Conservation (phyloP, 2,329 filamentous ascomycete species). For the Westerdykella sp. region DNA sequence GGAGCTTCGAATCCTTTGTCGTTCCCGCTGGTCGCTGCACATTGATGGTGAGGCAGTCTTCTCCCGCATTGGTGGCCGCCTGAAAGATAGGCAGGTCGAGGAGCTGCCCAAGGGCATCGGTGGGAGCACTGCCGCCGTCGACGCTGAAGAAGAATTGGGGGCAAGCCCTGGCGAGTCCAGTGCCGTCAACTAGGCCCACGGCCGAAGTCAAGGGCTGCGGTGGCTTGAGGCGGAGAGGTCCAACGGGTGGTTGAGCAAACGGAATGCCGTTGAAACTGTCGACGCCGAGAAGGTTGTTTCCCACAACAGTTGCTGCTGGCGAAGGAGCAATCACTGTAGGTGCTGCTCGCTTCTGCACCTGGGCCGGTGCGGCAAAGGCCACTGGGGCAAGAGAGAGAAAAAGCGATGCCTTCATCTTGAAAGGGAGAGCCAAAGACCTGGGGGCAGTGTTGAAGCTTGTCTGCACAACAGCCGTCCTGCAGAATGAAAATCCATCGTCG, state of each 20-base stretch:
- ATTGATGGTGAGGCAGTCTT: conserved; percentile 42
- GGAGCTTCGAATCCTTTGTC: conserved; percentile 35
- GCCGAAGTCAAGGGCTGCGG: conserved; percentile 54
- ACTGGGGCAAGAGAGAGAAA: conserved; percentile 23
- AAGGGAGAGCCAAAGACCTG: neutral
- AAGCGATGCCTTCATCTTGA: conserved; percentile 24
- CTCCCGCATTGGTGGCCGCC: conserved; percentile 29
- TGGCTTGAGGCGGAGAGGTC: conserved; percentile 60
- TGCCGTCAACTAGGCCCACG: conserved; percentile 58
- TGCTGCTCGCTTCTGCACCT: conserved; percentile 41
- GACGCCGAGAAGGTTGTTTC: conserved; percentile 43
- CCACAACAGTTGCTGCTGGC: conserved; percentile 50
- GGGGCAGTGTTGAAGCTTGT: too few relatives aligned
- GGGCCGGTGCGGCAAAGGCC: conserved; percentile 26
- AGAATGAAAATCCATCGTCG: too few relatives aligned
- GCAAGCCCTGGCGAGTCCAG: conserved; percentile 55
- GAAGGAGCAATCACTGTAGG: conserved; percentile 52
- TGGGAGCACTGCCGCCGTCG: conserved; percentile 30
- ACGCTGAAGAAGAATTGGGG: conserved; percentile 64
- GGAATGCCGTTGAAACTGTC: conserved; percentile 71
- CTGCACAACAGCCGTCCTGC: too few relatives aligned
- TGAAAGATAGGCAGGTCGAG: conserved; percentile 39
- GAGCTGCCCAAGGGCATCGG: conserved; percentile 34
- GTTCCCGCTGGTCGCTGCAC: conserved; percentile 39
- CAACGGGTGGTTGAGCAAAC: conserved; percentile 64